Conservation (phyloP, 2,329 filamentous ascomycete genomes). For the Pseudogymnoascus sp. region DNA sequence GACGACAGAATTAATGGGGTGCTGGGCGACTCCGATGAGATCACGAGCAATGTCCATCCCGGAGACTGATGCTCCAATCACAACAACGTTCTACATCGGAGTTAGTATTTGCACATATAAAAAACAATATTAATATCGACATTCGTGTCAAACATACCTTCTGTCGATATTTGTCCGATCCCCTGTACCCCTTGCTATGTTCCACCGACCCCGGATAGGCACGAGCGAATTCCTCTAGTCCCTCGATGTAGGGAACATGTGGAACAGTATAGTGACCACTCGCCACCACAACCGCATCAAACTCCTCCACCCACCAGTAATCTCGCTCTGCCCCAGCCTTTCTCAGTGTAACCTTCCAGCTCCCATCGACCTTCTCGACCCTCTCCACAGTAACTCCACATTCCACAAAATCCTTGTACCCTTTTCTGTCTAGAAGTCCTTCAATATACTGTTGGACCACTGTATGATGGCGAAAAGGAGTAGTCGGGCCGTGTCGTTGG, state of each 20-base stretch:
- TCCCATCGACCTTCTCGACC: constrained; percentile 38
- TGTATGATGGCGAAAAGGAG: constrained; percentile 54
- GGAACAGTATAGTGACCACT: constrained; percentile 61
- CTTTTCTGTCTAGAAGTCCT: constrained; percentile 41
- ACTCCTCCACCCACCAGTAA: constrained; percentile 53
- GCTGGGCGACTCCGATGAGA: constrained; percentile 36
- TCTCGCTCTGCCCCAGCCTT: constrained; percentile 36
- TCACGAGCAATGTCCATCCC: constrained; percentile 53
- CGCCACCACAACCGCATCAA: constrained; percentile 61
- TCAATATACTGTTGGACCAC: constrained; percentile 49
- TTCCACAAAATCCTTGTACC: constrained; percentile 43
- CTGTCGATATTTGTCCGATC: constrained; percentile 46
- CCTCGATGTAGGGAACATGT: constrained; percentile 50
- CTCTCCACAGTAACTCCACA: constrained; percentile 56
- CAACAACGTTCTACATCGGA: constrained; percentile 35
- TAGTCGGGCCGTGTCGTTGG: constrained; percentile 44
- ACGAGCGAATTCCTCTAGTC: constrained; percentile 49
- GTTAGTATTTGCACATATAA: background rate
- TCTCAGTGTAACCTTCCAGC: constrained; percentile 47
- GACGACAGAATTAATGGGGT: constrained; percentile 45
- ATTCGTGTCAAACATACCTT: constrained; percentile 29
- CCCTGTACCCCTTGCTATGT: constrained; percentile 68
- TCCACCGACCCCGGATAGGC: constrained; percentile 45
- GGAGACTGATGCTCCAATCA: constrained; percentile 57
- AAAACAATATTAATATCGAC: constrained; percentile 24